Base-by-base conservation (phyloP, 352 stramenopile species). In the Phytophthora quininea region DNA sequence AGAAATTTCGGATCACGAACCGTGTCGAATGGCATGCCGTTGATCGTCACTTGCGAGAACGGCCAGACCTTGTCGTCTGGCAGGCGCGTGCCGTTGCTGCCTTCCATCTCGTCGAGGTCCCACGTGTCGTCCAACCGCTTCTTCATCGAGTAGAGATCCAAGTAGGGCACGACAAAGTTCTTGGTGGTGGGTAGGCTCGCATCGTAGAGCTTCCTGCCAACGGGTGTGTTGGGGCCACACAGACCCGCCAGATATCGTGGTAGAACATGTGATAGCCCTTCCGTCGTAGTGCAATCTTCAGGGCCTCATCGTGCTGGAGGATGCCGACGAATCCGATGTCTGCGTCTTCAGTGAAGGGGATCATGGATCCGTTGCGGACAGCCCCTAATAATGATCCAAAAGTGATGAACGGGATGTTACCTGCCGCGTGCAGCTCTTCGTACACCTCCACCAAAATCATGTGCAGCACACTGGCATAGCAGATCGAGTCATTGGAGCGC, bases 391-490 rank as follows among this genome's bases (percentile, higher is more conserved):
- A 56, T 40, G 80, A 77, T 14, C 80, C 80, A 24, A 73, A 89
- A 3, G 78, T 58, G 37, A 87, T 52, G 14, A 73, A 48, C 32
- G 80, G 80, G 6, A 61, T 57, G 8, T 64, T 71, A 2, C 60
- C 57, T 8, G 74, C 53, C 0, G 43, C 58, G 19, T 67, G n/a
- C 30, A 87, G 51, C 49, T 87, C 73, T 30, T 76, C 69, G 63
- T 87, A 87, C 8, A 86, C 77, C 58, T 87, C 80, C 19, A 85
- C 58, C 33, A 89, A 66, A 24, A 89, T 38, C 73, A 89, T 77
- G 62, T 89, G 78, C 57, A 89, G 63, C 29, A 82, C 73, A 49
- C 77, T 87, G 19, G 54, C 67, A 38, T 80, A 82, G 54, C 80
- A 89, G 8, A 80, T 38, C 31, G 75, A 82, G 24, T 74, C 62